phyloP scores from a whole-genome alignment of 2,329 filamentous ascomycete species.

The Orbilia javanica region DNA sequence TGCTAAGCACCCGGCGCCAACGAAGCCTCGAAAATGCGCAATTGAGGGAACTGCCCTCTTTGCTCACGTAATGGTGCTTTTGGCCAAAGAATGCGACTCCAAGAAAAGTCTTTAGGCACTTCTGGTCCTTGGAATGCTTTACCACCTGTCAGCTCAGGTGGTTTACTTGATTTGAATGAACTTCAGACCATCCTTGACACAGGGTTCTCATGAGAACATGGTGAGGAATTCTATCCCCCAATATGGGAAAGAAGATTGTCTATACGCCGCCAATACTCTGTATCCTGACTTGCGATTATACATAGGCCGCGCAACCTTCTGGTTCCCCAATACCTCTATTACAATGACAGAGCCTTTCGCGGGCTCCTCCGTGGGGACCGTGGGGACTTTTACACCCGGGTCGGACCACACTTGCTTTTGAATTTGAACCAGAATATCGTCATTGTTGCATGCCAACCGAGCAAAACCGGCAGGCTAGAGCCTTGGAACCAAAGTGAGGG shows the following conservation, averaged over 20 bases:
- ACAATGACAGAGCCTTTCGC: conserved; percentile 7
- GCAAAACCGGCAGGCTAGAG: conserved; percentile 50
- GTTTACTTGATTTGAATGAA: conserved; percentile 23
- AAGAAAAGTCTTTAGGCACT: conserved; percentile 14
- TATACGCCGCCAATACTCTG: conserved; percentile 12
- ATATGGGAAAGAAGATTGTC: conserved; percentile 32
- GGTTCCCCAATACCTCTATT: neutral
- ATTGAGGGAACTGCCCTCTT: conserved; percentile 26
- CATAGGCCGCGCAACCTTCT: conserved; percentile 34
- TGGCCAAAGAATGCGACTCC: conserved; percentile 28
- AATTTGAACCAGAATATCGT: conserved; percentile 55
- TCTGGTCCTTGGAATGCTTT: conserved; percentile 29
- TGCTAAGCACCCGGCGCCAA: conserved; percentile 43
- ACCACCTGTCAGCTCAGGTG: conserved; percentile 7
- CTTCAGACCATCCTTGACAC: conserved; percentile 2
- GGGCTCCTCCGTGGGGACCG: conserved; percentile 38
- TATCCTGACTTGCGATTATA: conserved; percentile 20
- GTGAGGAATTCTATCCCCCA: conserved; percentile 40
- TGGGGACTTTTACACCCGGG: conserved; percentile 3
- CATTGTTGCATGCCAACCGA: conserved; percentile 58
- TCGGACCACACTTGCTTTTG: conserved; percentile 36
- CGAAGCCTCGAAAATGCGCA: conserved; percentile 28
- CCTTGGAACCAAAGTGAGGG: conserved; percentile 35
- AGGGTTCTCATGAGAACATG: conserved; percentile 11
- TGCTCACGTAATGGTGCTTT: conserved; percentile 49